phyloP scores from a whole-genome alignment of 345 rosid species.

The Lepidium aucheri region DNA sequence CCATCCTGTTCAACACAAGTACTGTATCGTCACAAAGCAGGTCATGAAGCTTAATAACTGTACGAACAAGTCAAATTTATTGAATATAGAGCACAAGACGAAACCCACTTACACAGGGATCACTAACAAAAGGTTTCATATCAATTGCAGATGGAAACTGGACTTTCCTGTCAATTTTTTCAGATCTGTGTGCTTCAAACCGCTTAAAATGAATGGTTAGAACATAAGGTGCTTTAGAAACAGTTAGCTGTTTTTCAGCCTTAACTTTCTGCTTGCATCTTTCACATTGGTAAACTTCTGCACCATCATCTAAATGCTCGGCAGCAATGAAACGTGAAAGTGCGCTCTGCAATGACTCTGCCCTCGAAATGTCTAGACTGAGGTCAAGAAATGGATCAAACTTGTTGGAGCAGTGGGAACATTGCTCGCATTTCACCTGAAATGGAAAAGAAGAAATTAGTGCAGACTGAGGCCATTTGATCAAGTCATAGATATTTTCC shows the following conservation, averaged over 20 bases:
- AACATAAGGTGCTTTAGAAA: constrained; percentile 82
- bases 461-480: neutral
- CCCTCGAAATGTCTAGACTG: constrained; percentile 80
- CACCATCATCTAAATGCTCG: constrained; percentile 83
- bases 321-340: constrained; percentile 69
- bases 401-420: constrained; percentile 69
- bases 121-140: constrained; percentile 77
- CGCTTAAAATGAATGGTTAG: constrained; percentile 84
- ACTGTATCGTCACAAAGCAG: neutral
- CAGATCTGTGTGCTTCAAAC: constrained; percentile 66
- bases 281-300: constrained; percentile 82
- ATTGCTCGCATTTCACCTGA: constrained; percentile 80
- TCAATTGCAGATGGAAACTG: constrained; percentile 54
- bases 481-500: neutral
- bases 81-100: neutral
- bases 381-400: constrained; percentile 87
- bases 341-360: constrained; percentile 66
- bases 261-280: constrained; percentile 80
- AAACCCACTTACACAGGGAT: constrained; percentile 57
- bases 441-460: neutral
- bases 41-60: neutral
- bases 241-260: constrained; percentile 79
- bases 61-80: neutral
- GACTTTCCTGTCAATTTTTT: constrained; percentile 74
- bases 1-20: constrained; percentile 57